Evolutionary conservation across 2,329 filamentous ascomycete species (phyloP).

Genomic region (Graphilbum fragrans): DNA sequence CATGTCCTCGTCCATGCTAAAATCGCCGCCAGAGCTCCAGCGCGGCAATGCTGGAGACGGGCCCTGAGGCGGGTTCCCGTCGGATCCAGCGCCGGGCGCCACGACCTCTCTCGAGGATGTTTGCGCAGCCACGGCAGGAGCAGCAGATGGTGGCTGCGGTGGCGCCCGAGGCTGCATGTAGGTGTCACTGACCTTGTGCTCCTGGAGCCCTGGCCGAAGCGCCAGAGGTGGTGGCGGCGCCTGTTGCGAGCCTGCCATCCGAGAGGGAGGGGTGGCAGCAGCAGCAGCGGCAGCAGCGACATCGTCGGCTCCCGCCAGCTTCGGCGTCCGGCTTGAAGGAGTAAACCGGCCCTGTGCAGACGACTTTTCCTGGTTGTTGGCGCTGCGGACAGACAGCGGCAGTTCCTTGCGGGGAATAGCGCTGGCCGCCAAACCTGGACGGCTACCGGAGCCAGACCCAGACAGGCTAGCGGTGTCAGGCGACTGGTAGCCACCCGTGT

Average conservation of each 20-base stretch:
- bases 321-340: background rate
- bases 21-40: conserved; percentile 72
- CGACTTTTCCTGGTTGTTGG: conserved; percentile 19
- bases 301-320: background rate
- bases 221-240: background rate
- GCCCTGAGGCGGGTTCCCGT: conserved; percentile 22
- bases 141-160: conserved; percentile 32
- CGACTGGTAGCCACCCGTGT: conserved; percentile 32
- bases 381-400: conserved; percentile 26
- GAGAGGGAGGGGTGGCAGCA: no score
- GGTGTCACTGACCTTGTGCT: conserved; percentile 34
- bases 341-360: background rate
- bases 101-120: background rate
- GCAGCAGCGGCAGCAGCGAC: no score
- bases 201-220: conserved; percentile 17
- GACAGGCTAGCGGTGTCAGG: conserved; percentile 22
- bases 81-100: no score
- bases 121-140: background rate
- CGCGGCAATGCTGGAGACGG: conserved; percentile 55
- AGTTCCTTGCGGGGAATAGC: conserved; percentile 55
- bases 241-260: background rate
- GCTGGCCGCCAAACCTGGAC: background rate
- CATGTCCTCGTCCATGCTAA: conserved; percentile 94
- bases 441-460: background rate
- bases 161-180: conserved; percentile 48